A percentile compares a stretch with the other conserved stretches of the same genome.
phyloP scores from a whole-genome alignment of 192 early-diverging fungal genomes.

The Coemansia sp. region DNA sequence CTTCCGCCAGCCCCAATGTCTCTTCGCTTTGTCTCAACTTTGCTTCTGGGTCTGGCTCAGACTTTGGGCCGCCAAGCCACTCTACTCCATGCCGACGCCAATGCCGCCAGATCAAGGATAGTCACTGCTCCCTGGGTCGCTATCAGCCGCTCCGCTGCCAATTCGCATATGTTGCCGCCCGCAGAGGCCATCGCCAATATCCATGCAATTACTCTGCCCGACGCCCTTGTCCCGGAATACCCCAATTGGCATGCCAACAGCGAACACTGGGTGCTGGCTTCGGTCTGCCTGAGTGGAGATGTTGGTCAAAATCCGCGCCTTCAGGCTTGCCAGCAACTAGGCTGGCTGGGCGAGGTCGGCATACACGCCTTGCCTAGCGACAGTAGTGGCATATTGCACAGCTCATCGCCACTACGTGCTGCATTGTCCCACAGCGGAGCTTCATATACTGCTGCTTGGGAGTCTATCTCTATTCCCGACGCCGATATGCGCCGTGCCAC shows the following conservation, averaged over 20 bases:
- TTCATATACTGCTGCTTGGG: slow-evolving; percentile 11
- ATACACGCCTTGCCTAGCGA: not conserved
- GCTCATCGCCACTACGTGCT: not conserved
- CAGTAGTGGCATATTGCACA: not conserved
- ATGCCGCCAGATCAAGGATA: slow-evolving; percentile 26
- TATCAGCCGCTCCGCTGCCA: not conserved
- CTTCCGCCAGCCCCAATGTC: slow-evolving; percentile 27
- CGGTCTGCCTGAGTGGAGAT: not conserved
- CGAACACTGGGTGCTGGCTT: slow-evolving; percentile 4
- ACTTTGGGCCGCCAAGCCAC: slow-evolving; percentile 23
- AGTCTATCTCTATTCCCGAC: slow-evolving; percentile 13
- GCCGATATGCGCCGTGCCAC: not conserved
- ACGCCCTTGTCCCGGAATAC: slow-evolving; percentile 7
- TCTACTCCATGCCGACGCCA: slow-evolving; percentile 25
- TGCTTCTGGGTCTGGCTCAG: slow-evolving; percentile 35
- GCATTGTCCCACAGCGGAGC: not conserved
- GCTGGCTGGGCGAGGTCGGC: slow-evolving; percentile 15
- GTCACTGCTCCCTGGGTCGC: slow-evolving; percentile 34
- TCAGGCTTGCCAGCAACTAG: slow-evolving; percentile 15
- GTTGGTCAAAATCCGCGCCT: not conserved
- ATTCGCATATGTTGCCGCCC: not conserved
- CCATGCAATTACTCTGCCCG: slow-evolving; percentile 24
- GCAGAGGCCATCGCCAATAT: not conserved
- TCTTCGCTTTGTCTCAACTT: slow-evolving; percentile 33
- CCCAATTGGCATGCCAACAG: not conserved